Conservation (phyloP, 140 eudicot genomes). For the Artemisia princeps region DNA sequence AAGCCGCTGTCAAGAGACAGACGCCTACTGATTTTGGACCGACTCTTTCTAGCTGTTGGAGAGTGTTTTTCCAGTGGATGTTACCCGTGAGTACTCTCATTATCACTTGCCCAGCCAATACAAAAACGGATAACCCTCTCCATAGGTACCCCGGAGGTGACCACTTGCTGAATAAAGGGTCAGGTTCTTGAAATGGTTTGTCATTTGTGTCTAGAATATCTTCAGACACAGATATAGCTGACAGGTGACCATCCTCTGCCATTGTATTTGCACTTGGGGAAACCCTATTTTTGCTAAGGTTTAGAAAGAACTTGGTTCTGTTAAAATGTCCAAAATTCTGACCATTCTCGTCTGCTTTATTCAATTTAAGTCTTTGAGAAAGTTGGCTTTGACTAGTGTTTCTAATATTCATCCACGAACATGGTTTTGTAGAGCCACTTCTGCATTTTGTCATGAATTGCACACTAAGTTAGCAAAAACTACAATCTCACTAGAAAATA, state of each 20-base stretch:
- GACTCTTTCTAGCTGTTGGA: conserved; percentile 85
- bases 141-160: conserved; percentile 73
- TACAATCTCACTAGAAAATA: no score
- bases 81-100: conserved; percentile 59
- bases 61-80: conserved; percentile 88
- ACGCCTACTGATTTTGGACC: conserved; percentile 99
- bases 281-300: conserved; percentile 13
- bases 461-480: neutral
- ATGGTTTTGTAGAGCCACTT: conserved; percentile 20
- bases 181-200: conserved; percentile 25
- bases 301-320: conserved; percentile 2
- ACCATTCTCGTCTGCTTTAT: neutral
- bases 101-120: conserved; percentile 82
- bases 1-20: conserved; percentile 77
- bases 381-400: conserved; percentile 18
- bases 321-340: conserved; percentile 6
- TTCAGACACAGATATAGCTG: conserved; percentile 32
- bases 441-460: conserved; percentile 21
- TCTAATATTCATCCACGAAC: conserved; percentile 17
- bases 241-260: conserved; percentile 44
- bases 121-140: conserved; percentile 70
- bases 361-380: conserved; percentile 9
- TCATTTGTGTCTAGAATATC: conserved; percentile 32
- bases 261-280: conserved; percentile 16
- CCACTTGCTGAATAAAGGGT: conserved; percentile 58